Evolutionary conservation across 2,329 filamentous ascomycete species (phyloP).

Genomic region (Nemania sp.): DNA sequence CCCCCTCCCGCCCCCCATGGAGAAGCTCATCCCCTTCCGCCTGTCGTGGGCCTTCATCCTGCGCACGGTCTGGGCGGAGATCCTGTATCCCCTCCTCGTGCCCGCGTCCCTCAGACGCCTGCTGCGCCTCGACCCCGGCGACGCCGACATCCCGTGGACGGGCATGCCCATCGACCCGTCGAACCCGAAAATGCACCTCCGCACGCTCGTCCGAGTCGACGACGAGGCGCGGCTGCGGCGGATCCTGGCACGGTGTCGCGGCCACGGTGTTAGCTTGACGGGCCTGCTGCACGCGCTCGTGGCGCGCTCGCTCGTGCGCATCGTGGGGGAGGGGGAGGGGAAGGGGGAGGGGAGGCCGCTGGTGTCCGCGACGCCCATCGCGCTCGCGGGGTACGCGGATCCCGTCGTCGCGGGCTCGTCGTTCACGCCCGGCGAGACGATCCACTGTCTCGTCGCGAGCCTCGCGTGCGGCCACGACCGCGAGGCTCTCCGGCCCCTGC

Average conservation of each 20-base stretch:
- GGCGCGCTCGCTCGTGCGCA: constrained; percentile 47
- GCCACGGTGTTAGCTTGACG: constrained; percentile 52
- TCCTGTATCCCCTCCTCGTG: constrained; percentile 44
- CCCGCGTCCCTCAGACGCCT: constrained; percentile 45
- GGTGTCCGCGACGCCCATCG: constrained; percentile 48
- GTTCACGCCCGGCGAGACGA: constrained; percentile 38
- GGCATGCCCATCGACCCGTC: constrained; percentile 44
- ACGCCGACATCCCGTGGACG: constrained; percentile 44
- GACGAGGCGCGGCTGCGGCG: constrained; percentile 31
- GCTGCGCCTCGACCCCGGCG: constrained; percentile 5
- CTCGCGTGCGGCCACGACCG: constrained; percentile 37
- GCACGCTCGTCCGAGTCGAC: constrained; percentile 46
- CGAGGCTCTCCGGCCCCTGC: constrained; percentile 27
- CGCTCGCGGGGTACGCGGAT: constrained; percentile 47
- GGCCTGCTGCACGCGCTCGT: constrained; percentile 53
- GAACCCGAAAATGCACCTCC: constrained; percentile 45
- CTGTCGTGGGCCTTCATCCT: constrained; percentile 29
- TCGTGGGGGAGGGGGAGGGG: constrained; percentile 41
- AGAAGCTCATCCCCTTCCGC: constrained; percentile 47
- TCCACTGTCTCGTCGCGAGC: constrained; percentile 49
- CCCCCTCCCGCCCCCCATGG: constrained; percentile 46
- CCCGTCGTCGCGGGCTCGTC: constrained; percentile 1
- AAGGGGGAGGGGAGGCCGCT: constrained; percentile 43
- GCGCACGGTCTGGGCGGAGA: constrained; percentile 22
- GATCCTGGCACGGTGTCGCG: constrained; percentile 48